Conservation (phyloP, 169 alveolate species). For the Plasmodium reichenowi region DNA sequence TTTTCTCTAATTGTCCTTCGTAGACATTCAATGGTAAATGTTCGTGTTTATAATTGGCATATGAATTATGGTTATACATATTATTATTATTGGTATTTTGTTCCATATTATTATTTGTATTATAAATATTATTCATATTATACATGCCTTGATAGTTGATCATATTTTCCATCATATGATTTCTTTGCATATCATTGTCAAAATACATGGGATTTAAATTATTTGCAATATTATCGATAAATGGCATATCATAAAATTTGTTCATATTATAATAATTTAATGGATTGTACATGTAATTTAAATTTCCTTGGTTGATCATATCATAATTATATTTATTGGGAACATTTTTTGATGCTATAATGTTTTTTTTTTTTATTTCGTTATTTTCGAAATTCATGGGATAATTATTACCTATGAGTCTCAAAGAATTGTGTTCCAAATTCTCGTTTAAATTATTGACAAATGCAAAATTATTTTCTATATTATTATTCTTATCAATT, state of each 20-base stretch:
- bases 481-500: neutral
- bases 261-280: constrained; percentile 13
- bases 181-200: constrained; percentile 9
- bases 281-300: constrained; percentile 28
- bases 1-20: neutral
- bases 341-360: neutral
- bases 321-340: constrained; percentile 24
- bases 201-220: constrained; percentile 14
- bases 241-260: constrained; percentile 29
- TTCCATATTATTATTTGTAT: neutral
- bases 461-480: no score
- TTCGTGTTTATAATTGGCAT: neutral
- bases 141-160: constrained; percentile 27
- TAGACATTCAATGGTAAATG: no score
- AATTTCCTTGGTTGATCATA: constrained; percentile 19
- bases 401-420: constrained; percentile 1
- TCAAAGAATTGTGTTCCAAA: no score
- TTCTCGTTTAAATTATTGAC: no score
- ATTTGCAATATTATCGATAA: neutral
- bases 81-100: neutral
- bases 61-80: neutral
- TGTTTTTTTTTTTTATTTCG: constrained; percentile 15
- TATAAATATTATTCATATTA: constrained; percentile 8
- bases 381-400: constrained; percentile 15
- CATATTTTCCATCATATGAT: constrained; percentile 31